Base-by-base conservation (phyloP, 495 filamentous ascomycete species). In the Pseudoneurospora amorphoporcata region DNA sequence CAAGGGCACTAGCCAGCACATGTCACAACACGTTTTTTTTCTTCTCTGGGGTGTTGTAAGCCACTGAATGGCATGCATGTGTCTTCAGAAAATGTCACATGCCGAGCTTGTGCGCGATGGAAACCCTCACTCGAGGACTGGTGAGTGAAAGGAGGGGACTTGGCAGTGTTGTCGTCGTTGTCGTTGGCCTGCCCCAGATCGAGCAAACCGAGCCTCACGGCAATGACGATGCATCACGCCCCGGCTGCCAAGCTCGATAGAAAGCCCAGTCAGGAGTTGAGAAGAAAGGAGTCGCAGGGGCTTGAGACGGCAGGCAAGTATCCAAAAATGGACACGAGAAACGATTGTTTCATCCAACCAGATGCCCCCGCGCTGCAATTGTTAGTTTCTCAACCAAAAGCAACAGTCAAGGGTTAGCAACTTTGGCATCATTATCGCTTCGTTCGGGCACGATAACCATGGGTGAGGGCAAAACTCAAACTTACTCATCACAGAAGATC, bases 261-360 rank as follows among this genome's bases (percentile, higher is more conserved):
- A 37, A 65, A 65, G 53, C 6, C 53, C 29, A 65, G 53, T 65
- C 29, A 65, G 53, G 53, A 65, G 53, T 29, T 65, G 29, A 65
- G 29, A 65, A 65, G 53, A 37, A 65, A 65, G 53, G 29, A 65
- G 53, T 65, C 35, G 43, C 71, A 73, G 68, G 75, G 76, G 73
- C 68, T 61, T 73, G 72, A 72, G 72, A 75, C 73, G 73, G 73
- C 45, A 69, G 71, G 43, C 72, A 69, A 75, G 71, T 68, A 69
- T 71, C 83, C 83, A 85, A 85, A 84, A 84, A 82, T 84, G 83
- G 83, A 85, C 82, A 85, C 83, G 83, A 85, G 83, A 85, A 84
- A 84, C 81, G 72, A 77, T 53, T 78, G 83, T 84, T 83, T 83
- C 81, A 83, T 78, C 83, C 82, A 84, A 83, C 81, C 82, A 82